These are phyloP conservation scores for Neonectria sp. DNA, from an alignment of 2,329 filamentous ascomycete species.

Conservation along the genomic window DNA sequence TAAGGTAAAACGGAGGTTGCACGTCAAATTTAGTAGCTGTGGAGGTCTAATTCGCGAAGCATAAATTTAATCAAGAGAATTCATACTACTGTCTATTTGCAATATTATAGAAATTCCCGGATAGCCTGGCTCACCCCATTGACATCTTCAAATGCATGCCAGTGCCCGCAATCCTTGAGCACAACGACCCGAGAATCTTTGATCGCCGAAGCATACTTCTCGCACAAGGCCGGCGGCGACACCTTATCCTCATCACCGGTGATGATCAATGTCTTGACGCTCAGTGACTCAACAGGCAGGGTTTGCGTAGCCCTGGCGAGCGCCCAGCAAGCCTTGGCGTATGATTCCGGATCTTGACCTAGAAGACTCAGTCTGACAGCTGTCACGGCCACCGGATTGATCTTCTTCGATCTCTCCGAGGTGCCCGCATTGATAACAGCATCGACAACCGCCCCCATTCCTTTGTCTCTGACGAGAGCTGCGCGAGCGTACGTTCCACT, in stretches of 20 bases:
- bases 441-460: slow-evolving; percentile 61
- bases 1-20: too few relatives aligned
- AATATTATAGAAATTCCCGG: slow-evolving; percentile 10
- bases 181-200: slow-evolving; percentile 49
- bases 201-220: slow-evolving; percentile 50
- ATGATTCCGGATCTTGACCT: slow-evolving; percentile 65
- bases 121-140: slow-evolving; percentile 50
- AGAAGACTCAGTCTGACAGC: slow-evolving; percentile 62
- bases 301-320: slow-evolving; percentile 56
- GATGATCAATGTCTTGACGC: slow-evolving; percentile 55
- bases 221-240: slow-evolving; percentile 52
- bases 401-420: slow-evolving; percentile 20
- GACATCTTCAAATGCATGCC: slow-evolving; percentile 65
- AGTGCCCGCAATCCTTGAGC: slow-evolving; percentile 62
- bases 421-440: slow-evolving; percentile 49
- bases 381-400: slow-evolving; percentile 57
- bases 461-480: slow-evolving; percentile 56
- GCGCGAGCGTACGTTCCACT: slow-evolving; percentile 52
- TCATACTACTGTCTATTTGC: too few relatives aligned
- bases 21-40: not conserved
- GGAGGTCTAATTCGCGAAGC: too few relatives aligned
- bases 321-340: slow-evolving; percentile 68
- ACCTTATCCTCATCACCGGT: slow-evolving; percentile 64
- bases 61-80: too few relatives aligned
- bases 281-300: slow-evolving; percentile 54